Evolutionary conservation across 331 rosid species (phyloP).

Genomic region (Spiraea crenata): DNA sequence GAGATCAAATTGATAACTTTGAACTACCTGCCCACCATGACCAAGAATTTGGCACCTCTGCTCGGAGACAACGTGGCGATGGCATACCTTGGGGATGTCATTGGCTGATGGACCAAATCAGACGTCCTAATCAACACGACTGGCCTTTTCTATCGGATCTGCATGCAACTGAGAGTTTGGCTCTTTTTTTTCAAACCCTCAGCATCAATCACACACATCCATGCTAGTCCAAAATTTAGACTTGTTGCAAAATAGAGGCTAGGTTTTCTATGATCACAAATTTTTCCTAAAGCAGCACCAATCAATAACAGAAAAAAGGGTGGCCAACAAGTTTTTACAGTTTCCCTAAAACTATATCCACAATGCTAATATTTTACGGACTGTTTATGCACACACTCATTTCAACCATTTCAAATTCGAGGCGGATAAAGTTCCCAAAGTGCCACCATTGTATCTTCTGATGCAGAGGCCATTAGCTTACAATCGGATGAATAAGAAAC

Average conservation of each 20-base stretch:
- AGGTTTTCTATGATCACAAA: no score
- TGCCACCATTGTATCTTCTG: slow-evolving; percentile 76
- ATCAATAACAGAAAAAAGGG: not conserved
- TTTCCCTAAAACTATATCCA: not conserved
- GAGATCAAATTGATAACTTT: not conserved
- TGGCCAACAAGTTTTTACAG: no score
- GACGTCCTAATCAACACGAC: no score
- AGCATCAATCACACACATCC: not conserved
- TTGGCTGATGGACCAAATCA: no score
- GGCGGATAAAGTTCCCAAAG: slow-evolving; percentile 93
- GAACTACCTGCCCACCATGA: slow-evolving; percentile 2
- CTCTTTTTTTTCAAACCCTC: not conserved
- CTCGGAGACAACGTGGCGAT: not conserved
- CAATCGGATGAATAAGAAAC: slow-evolving; percentile 68
- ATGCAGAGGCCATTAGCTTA: slow-evolving; percentile 84
- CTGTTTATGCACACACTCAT: not conserved
- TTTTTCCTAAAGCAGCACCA: not conserved
- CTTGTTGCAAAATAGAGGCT: no score
- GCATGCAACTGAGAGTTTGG: no score
- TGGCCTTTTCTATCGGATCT: no score
- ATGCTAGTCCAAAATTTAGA: not conserved
- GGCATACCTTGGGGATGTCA: no score
- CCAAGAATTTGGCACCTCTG: not conserved
- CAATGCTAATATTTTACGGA: not conserved
- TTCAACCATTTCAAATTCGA: slow-evolving; percentile 29